Evolutionary conservation across 2,329 filamentous ascomycete species (phyloP).

Genomic region (Emergomyces orientalis): DNA sequence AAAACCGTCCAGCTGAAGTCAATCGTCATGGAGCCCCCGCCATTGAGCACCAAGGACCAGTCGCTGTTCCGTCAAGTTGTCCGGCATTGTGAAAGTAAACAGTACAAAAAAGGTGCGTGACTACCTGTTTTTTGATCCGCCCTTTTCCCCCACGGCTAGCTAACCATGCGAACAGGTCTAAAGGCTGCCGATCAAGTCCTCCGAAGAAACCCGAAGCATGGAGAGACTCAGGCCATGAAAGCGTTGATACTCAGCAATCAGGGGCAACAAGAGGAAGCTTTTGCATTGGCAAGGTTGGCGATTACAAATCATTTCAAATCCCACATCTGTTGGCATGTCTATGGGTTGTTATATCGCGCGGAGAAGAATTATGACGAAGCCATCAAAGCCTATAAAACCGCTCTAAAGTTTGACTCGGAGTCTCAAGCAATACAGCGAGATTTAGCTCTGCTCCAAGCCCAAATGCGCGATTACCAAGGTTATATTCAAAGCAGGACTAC

Average conservation of each 20-base stretch:
- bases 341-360: constrained; percentile 83
- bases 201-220: constrained; percentile 89
- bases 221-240: constrained; percentile 98
- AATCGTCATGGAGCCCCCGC: constrained; percentile 29
- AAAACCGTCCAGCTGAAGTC: not conserved
- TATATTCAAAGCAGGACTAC: constrained; percentile 81
- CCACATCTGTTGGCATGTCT: constrained; percentile 99
- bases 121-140: constrained; percentile 17
- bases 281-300: constrained; percentile 82
- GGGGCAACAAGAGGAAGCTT: constrained; percentile 88
- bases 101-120: constrained; percentile 72
- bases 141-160: constrained; percentile 17
- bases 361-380: constrained; percentile 98
- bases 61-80: constrained; percentile 92
- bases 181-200: constrained; percentile 96
- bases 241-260: constrained; percentile 89
- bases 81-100: constrained; percentile 94
- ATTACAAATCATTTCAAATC: constrained; percentile 97
- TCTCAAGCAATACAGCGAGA: constrained; percentile 90
- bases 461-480: constrained; percentile 91
- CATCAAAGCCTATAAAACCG: constrained; percentile 98
- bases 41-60: constrained; percentile 67
- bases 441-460: constrained; percentile 82
- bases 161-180: constrained; percentile 50
- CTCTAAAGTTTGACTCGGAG: constrained; percentile 84